Base-by-base conservation (phyloP, 1,139 yeast species). In the Pichia sp. region DNA sequence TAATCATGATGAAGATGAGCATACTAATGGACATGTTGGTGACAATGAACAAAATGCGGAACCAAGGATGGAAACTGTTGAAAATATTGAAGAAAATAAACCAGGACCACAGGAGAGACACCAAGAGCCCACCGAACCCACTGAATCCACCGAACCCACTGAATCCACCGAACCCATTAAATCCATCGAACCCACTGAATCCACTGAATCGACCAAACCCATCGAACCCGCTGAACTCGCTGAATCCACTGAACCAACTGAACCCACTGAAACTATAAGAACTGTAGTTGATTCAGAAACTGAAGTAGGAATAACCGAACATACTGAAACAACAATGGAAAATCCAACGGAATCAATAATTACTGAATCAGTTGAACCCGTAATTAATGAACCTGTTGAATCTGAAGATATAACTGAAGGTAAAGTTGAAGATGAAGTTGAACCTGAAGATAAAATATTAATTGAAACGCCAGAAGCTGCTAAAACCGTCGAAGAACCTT, bases 141-240 rank as follows among this genome's bases (percentile, higher is more conserved):
- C 18, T 15, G 25, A 23, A n/a, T n/a, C 18, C 30, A 32, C 39
- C n/a, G 40, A 26, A 16, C 25, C 38, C 22, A 18, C 11, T 15
- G 34, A 29, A 29, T 8, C 8, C 15, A n/a, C n/a, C 11, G 36
- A n/a, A 8, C 35, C 35, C n/a, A 15, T 22, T 25, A 50, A 40
- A 16, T 26, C 26, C 27, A 15, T 9, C 4, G 35, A n/a, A 30
- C 13, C 22, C 7, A 25, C 26, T 25, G 26, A 25, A 25, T 9
- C 26, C 7, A 25, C 26, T 25, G 26, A 25, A 25, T 9, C 26
- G 9, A 25, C 26, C 9, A 9, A 25, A 25, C 30, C 34, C 16
- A 44, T 39, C 30, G 52, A 35, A 40, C 50, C 48, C 18, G 42
- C 34, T 39, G 55, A 42, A 27, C 48, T 42, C 27, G 49, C 47